Evolutionary conservation across 345 rosid species (phyloP).

Genomic region (Microthlaspi erraticum): DNA sequence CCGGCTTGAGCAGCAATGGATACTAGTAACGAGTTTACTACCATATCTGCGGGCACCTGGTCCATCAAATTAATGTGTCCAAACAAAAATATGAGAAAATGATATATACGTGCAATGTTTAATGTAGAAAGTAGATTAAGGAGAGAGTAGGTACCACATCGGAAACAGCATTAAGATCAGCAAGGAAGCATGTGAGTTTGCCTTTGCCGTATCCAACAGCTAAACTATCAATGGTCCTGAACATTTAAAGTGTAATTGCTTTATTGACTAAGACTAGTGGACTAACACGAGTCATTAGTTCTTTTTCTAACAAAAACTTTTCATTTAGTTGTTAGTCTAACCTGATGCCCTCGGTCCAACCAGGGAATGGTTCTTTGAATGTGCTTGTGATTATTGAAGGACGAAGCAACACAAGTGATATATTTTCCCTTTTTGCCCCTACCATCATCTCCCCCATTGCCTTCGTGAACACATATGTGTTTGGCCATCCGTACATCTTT

Average conservation of each 20-base stretch:
- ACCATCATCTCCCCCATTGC: conserved; percentile 68
- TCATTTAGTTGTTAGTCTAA: not conserved
- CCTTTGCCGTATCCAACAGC: conserved; percentile 81
- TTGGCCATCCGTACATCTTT: conserved; percentile 59
- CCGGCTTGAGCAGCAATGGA: conserved; percentile 59
- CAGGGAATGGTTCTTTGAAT: conserved; percentile 60
- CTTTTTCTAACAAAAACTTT: conserved; percentile 2
- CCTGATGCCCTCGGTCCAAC: conserved; percentile 68
- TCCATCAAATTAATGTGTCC: not conserved
- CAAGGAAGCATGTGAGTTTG: conserved; percentile 71
- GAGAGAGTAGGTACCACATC: conserved; percentile 61
- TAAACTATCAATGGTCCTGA: conserved; percentile 85
- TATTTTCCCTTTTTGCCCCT: conserved; percentile 46
- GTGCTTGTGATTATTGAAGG: conserved; percentile 59
- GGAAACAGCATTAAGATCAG: conserved; percentile 57
- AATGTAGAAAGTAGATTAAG: not conserved
- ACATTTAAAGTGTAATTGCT: not conserved
- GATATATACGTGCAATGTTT: not conserved
- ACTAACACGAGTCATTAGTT: not conserved
- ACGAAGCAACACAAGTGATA: conserved; percentile 50
- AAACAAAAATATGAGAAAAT: not conserved
- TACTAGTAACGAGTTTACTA: conserved; percentile 68
- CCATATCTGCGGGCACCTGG: conserved; percentile 91
- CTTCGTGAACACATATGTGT: conserved; percentile 57
- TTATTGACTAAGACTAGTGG: not conserved